Base-by-base conservation (phyloP, 257 asterid genomes). In the Solanum etuberosum region DNA sequence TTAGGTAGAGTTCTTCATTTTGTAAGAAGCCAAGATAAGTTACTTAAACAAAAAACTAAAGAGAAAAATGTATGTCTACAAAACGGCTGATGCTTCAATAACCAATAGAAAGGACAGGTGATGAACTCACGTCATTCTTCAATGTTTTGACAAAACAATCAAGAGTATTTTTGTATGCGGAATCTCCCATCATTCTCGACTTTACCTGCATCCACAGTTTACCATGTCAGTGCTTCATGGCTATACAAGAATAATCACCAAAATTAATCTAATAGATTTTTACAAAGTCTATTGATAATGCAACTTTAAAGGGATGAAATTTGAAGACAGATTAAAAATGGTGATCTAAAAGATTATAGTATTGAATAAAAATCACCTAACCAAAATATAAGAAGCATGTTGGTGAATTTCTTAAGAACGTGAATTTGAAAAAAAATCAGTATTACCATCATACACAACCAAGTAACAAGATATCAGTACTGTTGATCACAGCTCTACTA, bases 181-280 rank as follows among this genome's bases (percentile, higher is more conserved):
- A 76, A 92, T 96, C 99, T 78, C 99, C 99, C 99, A 96, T 96
- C 99, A 97, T 97, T 91, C 99, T 95, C 9, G 99, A 96, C 89
- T 96, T 97, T 82, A 96, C 98, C 99, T 97, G 97, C 89, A 89
- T 82, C 81, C 88, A 35, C 80, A 71, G 78, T 43, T 70, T 42
- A 54, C 71, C 16, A 16, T 68, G 78, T 85, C 43, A 51, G 42
- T 16, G 54, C 46, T 21, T 65, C 34, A n/a, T 84, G 86, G 37
- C 21, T 38, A 61, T 57, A 27, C 34, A 18, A 40, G 38, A 77
- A 77, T 25, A 14, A 77, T 81, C 40, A 80, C 29, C 18, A 80
- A 72, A 46, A 20, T 46, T 80, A 46, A 46, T 80, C 85, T 46
- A 80, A 29, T 46, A 29, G 5, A 18, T 29, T 16, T 15, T 78